Base-by-base conservation (phyloP, 2,329 filamentous ascomycete genomes). In the Nannizzia gypsea region DNA sequence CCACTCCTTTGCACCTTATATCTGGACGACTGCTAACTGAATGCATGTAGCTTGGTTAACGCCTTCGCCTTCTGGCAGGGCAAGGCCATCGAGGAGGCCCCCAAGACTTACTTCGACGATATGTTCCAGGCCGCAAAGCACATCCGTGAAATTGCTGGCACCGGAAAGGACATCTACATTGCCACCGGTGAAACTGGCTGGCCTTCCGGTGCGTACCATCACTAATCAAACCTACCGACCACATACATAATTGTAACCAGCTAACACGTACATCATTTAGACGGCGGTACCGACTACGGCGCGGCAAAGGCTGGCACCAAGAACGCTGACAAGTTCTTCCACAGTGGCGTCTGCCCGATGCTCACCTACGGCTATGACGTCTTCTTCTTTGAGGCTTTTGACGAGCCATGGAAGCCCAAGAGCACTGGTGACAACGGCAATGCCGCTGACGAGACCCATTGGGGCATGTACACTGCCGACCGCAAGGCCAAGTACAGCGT, bases 31-130 rank as follows among this genome's bases (percentile, higher is more conserved):
- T 17, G 44, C 28, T 34, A 8, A 31, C 31, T 17, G n/a, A 42
- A 15, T 11, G 6, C 17, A 9, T 46, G 46, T 58, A 76, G 78
- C 60, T 75, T 89, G 62, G 78, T 81, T 69, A 88, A 89, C 68
- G 86, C 83, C 26, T 89, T 89, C 69, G 80, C 83, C 34, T 89
- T 87, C 78, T 88, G 86, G 86, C 86, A 89, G 71, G 83, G 80
- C 46, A 79, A 80, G 68, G 74, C 74, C 52, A 80, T 80, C 63
- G 73, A 75, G 60, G 82, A 85, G 66, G 81, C 82, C 36, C 81
- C 81, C 44, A 72, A 78, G 61, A 83, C 80, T 58, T 87, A 86
- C 75, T 82, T 87, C 66, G 80, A 87, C 66, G 85, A 87, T 67
- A 82, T 87, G 70, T 77, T 78, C 66, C 81, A 84, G 71, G 85